Evolutionary conservation across 2,329 filamentous ascomycete genomes (phyloP).

Genomic region (Ophiosphaerella narmari): DNA sequence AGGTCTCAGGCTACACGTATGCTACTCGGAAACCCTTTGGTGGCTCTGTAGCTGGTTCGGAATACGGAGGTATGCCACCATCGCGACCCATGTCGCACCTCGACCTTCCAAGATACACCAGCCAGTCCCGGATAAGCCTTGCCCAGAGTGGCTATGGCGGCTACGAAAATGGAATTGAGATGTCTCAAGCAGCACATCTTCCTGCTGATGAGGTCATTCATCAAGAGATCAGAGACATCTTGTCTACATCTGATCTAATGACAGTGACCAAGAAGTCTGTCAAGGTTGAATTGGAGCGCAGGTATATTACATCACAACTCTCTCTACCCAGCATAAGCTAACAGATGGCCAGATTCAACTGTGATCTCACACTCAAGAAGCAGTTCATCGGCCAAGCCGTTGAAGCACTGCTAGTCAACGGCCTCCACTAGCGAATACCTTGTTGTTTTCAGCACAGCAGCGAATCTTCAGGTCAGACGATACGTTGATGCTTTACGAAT

Average conservation of each 20-base stretch:
- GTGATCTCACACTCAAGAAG: slow-evolving; percentile 83
- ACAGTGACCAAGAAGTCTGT: slow-evolving; percentile 98
- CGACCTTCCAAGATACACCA: slow-evolving; percentile 58
- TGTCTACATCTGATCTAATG: slow-evolving; percentile 93
- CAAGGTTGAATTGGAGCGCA: slow-evolving; percentile 87
- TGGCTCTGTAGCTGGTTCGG: slow-evolving; percentile 55
- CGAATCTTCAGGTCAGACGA: neutral
- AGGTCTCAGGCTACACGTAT: slow-evolving; percentile 92
- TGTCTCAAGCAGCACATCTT: slow-evolving; percentile 64
- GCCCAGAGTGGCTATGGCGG: slow-evolving; percentile 63
- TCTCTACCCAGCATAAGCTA: slow-evolving; percentile 10
- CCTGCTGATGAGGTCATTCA: slow-evolving; percentile 89
- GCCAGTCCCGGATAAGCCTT: slow-evolving; percentile 54
- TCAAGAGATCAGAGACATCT: slow-evolving; percentile 91
- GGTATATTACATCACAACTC: slow-evolving; percentile 46
- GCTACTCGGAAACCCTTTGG: slow-evolving; percentile 74
- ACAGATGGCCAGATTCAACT: slow-evolving; percentile 65
- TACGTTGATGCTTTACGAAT: slow-evolving; percentile 21
- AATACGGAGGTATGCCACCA: slow-evolving; percentile 66
- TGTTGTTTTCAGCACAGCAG: neutral
- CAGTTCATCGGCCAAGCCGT: slow-evolving; percentile 71
- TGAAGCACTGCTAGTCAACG: slow-evolving; percentile 31
- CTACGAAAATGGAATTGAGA: slow-evolving; percentile 59
- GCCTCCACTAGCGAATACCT: slow-evolving; percentile 21
- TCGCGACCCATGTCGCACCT: slow-evolving; percentile 64